Conservation (phyloP, 2,329 filamentous ascomycete genomes). For the Colletotrichum sidae region DNA sequence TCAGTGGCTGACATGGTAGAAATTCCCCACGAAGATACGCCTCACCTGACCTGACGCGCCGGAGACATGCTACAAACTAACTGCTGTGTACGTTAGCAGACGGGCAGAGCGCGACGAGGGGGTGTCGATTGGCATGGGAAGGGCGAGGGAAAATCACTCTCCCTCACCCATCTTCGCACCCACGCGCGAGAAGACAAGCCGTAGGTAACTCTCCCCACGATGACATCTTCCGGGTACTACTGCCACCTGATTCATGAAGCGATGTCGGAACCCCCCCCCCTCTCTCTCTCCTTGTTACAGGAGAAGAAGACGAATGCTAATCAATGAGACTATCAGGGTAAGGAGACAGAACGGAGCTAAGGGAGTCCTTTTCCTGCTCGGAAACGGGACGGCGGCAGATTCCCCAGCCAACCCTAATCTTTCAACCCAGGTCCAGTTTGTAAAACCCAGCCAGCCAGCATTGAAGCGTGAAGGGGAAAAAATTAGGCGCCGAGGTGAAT, state of each 20-base stretch:
- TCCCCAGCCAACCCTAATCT: conserved; percentile 5
- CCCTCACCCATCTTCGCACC: conserved; percentile 3
- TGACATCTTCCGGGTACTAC: conserved; percentile 25
- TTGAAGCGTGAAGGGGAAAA: background rate
- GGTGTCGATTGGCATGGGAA: conserved; percentile 32
- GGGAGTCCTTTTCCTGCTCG: conserved; percentile 17
- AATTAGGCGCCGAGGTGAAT: conserved; percentile 8
- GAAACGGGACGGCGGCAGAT: conserved; percentile 31
- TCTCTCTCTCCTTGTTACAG: background rate
- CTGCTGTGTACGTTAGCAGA: background rate
- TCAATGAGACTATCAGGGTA: background rate
- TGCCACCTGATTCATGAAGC: conserved; percentile 27
- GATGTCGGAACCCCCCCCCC: conserved; percentile 8
- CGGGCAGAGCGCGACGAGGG: background rate
- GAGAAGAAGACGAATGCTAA: background rate
- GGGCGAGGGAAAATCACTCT: conserved; percentile 10
- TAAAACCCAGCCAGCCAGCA: background rate
- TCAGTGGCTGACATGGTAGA: conserved; percentile 5
- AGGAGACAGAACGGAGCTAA: conserved; percentile 11
- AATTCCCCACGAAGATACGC: background rate
- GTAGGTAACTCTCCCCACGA: background rate
- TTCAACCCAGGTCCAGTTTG: background rate
- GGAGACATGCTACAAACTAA: background rate
- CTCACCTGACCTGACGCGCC: background rate
- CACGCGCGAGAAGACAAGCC: background rate